Conservation (phyloP, 805 yeast genomes). For the Allodekkera sacchari region DNA sequence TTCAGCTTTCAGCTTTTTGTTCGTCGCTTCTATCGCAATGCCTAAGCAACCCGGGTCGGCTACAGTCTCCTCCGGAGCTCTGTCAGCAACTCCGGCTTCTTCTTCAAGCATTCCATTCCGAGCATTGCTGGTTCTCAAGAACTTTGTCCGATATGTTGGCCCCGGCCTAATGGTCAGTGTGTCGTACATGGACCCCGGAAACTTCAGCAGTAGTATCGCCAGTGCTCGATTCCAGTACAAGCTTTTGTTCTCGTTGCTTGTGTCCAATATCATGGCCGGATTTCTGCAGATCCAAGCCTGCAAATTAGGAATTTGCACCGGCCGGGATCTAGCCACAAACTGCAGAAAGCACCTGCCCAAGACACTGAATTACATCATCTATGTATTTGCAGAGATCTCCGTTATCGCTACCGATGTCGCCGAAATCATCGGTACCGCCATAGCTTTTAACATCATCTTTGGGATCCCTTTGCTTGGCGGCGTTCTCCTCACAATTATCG, state of each 20-base stretch:
- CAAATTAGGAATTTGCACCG: constrained; percentile 89
- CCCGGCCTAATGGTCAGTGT: constrained; percentile 95
- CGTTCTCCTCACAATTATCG: constrained; percentile 75
- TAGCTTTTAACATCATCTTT: constrained; percentile 77
- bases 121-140: constrained; percentile 21
- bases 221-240: constrained; percentile 70
- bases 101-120: too few relatives aligned
- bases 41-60: too few relatives aligned
- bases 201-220: constrained; percentile 89
- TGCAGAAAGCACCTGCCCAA: constrained; percentile 69
- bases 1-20: too few relatives aligned
- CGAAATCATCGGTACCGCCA: constrained; percentile 97
- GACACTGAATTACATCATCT: constrained; percentile 51
- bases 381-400: constrained; percentile 79
- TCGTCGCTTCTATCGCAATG: too few relatives aligned
- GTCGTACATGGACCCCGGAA: constrained; percentile 97
- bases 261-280: constrained; percentile 82
- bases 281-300: constrained; percentile 80
- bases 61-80: too few relatives aligned
- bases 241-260: constrained; percentile 64
- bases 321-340: constrained; percentile 81
- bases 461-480: constrained; percentile 76
- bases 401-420: constrained; percentile 95
- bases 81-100: too few relatives aligned
- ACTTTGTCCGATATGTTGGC: constrained; percentile 53